These are phyloP conservation scores for Fomitiporia mediterranea DNA, from an alignment of 1,284 basidiomycete species.

Conservation along the genomic window DNA sequence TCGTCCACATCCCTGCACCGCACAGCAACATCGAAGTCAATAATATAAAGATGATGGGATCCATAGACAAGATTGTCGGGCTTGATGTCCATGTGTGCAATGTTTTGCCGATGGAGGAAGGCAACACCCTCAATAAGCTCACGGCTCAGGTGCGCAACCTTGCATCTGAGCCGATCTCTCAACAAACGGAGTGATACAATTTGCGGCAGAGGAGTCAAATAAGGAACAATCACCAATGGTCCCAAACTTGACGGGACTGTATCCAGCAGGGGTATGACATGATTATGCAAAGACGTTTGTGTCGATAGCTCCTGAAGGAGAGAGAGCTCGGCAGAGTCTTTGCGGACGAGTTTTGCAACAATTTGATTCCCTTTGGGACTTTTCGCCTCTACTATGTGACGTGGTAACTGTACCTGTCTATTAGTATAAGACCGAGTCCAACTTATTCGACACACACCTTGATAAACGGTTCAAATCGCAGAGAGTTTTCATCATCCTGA, in stretches of 20 bases:
- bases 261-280: neutral
- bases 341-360: neutral
- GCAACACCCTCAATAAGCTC: slow-evolving; percentile 1
- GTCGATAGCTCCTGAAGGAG: neutral
- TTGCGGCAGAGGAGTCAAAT: neutral
- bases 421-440: neutral
- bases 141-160: neutral
- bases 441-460: neutral
- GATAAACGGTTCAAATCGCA: neutral
- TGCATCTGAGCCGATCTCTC: neutral
- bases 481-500: neutral
- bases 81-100: slow-evolving; percentile 8
- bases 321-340: neutral
- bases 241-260: neutral
- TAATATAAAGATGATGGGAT: neutral
- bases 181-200: neutral
- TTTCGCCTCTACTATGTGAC: neutral
- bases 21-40: slow-evolving; percentile 3
- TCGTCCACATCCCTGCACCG: neutral
- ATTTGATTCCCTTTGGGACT: neutral
- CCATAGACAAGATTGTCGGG: slow-evolving; percentile 4
- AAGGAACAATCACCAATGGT: neutral
- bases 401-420: neutral
- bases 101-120: slow-evolving; percentile 2
- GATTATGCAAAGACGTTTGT: neutral